These are phyloP conservation scores for Lachancea quebecensis DNA, from an alignment of 805 yeast genomes.

Conservation along the genomic window DNA sequence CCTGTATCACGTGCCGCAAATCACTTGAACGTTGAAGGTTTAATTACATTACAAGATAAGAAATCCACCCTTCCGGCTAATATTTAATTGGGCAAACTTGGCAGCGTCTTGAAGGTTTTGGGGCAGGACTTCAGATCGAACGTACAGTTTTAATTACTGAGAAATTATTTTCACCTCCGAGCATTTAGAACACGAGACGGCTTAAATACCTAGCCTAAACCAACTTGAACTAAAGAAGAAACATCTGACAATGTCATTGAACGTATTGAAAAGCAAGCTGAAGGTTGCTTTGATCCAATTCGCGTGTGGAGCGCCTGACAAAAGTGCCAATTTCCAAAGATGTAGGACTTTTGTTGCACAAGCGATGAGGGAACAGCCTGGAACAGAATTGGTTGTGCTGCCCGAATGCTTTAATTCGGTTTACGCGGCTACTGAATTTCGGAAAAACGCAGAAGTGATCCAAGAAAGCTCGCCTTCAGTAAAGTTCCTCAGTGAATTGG, in stretches of 20 bases:
- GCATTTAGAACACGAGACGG: neutral
- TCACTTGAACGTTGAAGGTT: too few species aligned
- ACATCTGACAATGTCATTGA: neutral
- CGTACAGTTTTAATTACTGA: too few species aligned
- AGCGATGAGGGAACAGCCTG: constrained; percentile 52
- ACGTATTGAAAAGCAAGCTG: constrained; percentile 43
- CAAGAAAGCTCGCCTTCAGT: constrained; percentile 69
- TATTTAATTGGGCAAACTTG: too few species aligned
- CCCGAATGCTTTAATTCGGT: constrained; percentile 98
- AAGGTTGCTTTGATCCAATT: constrained; percentile 83
- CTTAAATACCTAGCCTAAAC: neutral
- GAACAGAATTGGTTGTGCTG: constrained; percentile 69
- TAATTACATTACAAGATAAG: too few species aligned
- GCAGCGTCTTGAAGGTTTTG: too few species aligned
- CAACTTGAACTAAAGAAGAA: neutral
- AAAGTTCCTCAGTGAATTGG: constrained; percentile 52
- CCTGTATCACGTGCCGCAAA: too few species aligned
- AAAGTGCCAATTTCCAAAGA: constrained; percentile 64
- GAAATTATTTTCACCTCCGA: too few species aligned
- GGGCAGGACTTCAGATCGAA: too few species aligned
- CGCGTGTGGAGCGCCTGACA: constrained; percentile 63
- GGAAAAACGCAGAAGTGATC: constrained; percentile 81
- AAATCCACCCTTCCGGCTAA: too few species aligned
- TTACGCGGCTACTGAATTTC: constrained; percentile 78
- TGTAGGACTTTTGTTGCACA: constrained; percentile 56